Percentiles rank a stretch among this genome's conserved stretches.
phyloP scores from a whole-genome alignment of 1,139 yeast species.

The Saccharomyces hybrid region DNA sequence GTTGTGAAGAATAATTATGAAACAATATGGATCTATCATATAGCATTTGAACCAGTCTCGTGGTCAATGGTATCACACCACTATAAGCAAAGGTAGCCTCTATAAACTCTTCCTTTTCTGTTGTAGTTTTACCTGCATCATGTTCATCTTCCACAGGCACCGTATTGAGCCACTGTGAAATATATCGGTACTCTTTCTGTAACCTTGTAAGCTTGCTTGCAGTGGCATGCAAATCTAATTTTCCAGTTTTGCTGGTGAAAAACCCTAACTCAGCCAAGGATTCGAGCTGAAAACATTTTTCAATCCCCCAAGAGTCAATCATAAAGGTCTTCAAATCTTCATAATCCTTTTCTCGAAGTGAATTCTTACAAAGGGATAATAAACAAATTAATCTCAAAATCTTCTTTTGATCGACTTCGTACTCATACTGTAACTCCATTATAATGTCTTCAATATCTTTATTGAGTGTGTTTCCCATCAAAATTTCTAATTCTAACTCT shows the following conservation, averaged over 20 bases:
- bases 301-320: constrained; percentile 28
- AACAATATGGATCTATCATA: constrained; percentile 26
- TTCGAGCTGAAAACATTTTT: constrained; percentile 22
- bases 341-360: constrained; percentile 27
- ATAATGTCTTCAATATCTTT: constrained; percentile 19
- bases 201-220: constrained; percentile 4
- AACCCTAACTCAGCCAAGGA: constrained; percentile 19
- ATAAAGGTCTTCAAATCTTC: constrained; percentile 22
- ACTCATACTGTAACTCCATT: constrained; percentile 24
- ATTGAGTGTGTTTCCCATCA: constrained; percentile 22
- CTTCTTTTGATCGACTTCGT: constrained; percentile 12
- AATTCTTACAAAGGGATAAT: constrained; percentile 22
- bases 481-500: constrained; percentile 55
- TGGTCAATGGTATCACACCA: constrained; percentile 30
- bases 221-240: constrained; percentile 3
- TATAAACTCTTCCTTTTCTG: constrained; percentile 14
- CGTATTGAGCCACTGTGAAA: constrained; percentile 24
- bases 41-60: constrained; percentile 25
- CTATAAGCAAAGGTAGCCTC: constrained; percentile 29
- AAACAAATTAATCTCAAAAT: constrained; percentile 23
- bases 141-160: constrained; percentile 20
- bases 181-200: constrained; percentile 18
- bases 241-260: constrained; percentile 15
- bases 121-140: constrained; percentile 4
- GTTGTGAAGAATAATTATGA: constrained; percentile 25